Evolutionary conservation across 140 eudicot species (phyloP).

Genomic region (Cichorium intybus): DNA sequence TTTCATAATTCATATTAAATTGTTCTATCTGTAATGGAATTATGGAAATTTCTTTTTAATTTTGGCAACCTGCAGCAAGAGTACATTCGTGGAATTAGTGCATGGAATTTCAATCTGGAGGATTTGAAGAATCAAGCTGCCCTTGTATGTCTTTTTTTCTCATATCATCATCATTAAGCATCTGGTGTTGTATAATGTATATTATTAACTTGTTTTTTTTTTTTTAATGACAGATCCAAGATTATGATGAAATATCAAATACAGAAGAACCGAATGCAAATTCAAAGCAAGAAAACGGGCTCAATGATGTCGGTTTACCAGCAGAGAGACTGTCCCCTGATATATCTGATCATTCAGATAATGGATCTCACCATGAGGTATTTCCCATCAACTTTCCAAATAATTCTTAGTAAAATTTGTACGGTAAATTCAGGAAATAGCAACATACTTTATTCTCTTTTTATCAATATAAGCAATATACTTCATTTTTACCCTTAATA

Average conservation of each 20-base stretch:
- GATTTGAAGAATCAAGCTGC: constrained; percentile 96
- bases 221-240: constrained; percentile 64
- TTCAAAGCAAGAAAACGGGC: constrained; percentile 40
- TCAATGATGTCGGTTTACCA: constrained; percentile 43
- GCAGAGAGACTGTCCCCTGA: constrained; percentile 44
- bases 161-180: background rate
- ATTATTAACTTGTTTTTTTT: background rate
- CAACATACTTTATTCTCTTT: no score
- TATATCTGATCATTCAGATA: constrained; percentile 44
- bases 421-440: background rate
- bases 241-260: constrained; percentile 48
- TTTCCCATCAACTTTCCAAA: no score
- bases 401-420: constrained; percentile 1
- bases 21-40: background rate
- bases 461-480: no score
- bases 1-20: background rate
- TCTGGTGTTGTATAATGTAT: background rate
- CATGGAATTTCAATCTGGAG: constrained; percentile 96
- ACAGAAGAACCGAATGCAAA: constrained; percentile 37
- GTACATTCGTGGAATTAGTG: constrained; percentile 94
- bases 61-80: constrained; percentile 69
- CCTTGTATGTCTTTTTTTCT: constrained; percentile 47
- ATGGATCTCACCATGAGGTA: constrained; percentile 60
- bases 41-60: background rate
- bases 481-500: no score